Evolutionary conservation across 2,329 filamentous ascomycete species (phyloP), one percentile per base, ranked within the genome.

Genomic region (Diplodia mutila): DNA sequence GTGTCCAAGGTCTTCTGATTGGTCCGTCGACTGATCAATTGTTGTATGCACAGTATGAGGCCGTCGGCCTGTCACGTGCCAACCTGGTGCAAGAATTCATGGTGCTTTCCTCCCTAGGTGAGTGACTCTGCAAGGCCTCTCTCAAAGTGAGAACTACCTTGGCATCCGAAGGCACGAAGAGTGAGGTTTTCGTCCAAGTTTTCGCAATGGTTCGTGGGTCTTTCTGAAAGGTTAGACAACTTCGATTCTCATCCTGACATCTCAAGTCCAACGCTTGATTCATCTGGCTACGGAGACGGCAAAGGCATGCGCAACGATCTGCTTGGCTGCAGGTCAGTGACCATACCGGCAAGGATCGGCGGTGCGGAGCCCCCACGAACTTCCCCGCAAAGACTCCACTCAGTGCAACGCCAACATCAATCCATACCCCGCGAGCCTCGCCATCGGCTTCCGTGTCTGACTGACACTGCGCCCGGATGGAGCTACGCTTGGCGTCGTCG

Each of bases 371-470:
- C 18, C 25, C 46, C 14, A 21, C 39, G 39, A 27, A 21, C 8
- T 59, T 25, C 57, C 57, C 57, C 57, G 57, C 57, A 27, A 46
- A 39, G 32, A 23, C 55, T 42, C 54, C 32, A 46, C 34, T 4
- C 34, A 3, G 37, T 21, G 23, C 55, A 32, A 46, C 39, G 14
- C 23, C 25, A 29, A 27, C 21, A 21, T 18, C 54, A 37, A 42
- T 21, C 25, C 39, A 46, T 59, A 23, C 37, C 6, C 25, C 25
- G 29, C 49, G 42, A 63, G 29, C 59, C 29, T 32, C 9, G 6
- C 42, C 59, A 51, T 23, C 21, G 25, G 14, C n/a, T 51, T 11
- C 16, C 39, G 16, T 59, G 23, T 42, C 57, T 18, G 25, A 14
- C 42, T 23, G 14, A 23, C 3, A 12, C 6, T 11, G 18, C 11